phyloP scores from a whole-genome alignment of 2,329 filamentous ascomycete species.

The Paracoccidioides lutzii region DNA sequence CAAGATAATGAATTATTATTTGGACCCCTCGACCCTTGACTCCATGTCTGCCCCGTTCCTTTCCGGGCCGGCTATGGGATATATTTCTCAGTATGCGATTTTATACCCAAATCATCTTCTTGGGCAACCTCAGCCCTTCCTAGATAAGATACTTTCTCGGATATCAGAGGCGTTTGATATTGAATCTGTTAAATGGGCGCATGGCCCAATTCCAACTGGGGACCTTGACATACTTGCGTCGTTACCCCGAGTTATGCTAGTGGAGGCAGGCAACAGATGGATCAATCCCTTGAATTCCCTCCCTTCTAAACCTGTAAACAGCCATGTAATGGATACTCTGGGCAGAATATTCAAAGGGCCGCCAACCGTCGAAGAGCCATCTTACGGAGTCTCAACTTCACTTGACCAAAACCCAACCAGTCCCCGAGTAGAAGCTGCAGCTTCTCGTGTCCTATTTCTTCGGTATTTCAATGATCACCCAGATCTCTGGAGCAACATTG shows the following conservation, averaged over 20 bases:
- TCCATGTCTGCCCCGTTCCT: constrained; percentile 42
- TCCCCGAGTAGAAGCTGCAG: constrained; percentile 36
- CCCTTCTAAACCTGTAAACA: constrained; percentile 40
- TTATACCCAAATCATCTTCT: constrained; percentile 44
- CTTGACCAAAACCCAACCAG: constrained; percentile 26
- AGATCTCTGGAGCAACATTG: constrained; percentile 40
- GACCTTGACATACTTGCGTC: constrained; percentile 46
- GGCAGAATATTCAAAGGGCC: constrained; percentile 46
- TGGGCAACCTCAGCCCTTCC: constrained; percentile 25
- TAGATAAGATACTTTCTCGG: constrained; percentile 35
- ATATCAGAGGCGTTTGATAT: constrained; percentile 35
- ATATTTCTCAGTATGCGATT: constrained; percentile 44
- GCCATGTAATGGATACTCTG: constrained; percentile 42
- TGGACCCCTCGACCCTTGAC: constrained; percentile 39
- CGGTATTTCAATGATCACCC: constrained; percentile 41
- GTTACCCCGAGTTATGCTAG: constrained; percentile 41
- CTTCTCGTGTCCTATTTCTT: constrained; percentile 43
- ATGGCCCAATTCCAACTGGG: constrained; percentile 40
- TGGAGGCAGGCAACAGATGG: constrained; percentile 31
- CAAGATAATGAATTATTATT: constrained; percentile 37
- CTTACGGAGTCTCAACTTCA: constrained; percentile 1
- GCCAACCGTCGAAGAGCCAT: constrained; percentile 5
- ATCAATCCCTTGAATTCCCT: constrained; percentile 37
- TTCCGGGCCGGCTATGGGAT: constrained; percentile 42
- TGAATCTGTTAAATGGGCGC: constrained; percentile 38